phyloP scores from a whole-genome alignment of 1,284 basidiomycete species.

The Anthracocystis panici-leucophaei region DNA sequence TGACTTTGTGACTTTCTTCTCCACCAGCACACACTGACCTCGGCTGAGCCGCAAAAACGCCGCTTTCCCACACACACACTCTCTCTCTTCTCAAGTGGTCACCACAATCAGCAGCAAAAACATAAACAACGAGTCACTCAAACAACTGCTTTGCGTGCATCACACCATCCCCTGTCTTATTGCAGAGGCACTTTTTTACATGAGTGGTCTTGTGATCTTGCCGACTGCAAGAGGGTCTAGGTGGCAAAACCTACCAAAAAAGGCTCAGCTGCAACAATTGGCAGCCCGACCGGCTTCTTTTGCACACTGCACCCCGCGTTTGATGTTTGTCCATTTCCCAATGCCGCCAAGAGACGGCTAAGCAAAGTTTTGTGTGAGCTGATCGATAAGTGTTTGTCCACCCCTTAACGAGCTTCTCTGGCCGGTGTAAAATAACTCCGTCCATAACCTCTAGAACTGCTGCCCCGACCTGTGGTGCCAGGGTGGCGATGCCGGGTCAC shows the following conservation, averaged over 20 bases:
- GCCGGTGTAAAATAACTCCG: neutral
- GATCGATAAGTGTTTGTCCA: neutral
- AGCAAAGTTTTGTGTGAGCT: neutral
- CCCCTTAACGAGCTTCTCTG: neutral
- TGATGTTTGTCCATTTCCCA: conserved; percentile 1
- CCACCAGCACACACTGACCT: conserved; percentile 2
- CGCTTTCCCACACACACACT: too few relatives aligned
- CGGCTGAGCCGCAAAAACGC: conserved; percentile 2
- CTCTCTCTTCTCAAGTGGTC: too few relatives aligned
- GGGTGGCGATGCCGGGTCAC: neutral
- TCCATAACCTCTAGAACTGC: conserved; percentile 12
- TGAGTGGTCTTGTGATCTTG: conserved; percentile 9
- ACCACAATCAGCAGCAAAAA: too few relatives aligned
- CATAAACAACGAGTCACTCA: too few relatives aligned
- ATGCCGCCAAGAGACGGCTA: too few relatives aligned
- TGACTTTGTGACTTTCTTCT: conserved; percentile 8
- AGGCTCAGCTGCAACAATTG: conserved; percentile 17
- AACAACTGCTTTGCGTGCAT: too few relatives aligned
- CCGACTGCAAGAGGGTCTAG: neutral
- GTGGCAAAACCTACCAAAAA: neutral
- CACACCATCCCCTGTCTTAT: neutral
- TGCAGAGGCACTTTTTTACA: neutral
- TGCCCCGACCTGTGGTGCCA: neutral
- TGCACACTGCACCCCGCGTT: conserved; percentile 18
- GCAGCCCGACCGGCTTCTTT: conserved; percentile 37